Evolutionary conservation across 169 alveolate species (phyloP).

Genomic region (Eimeria praecox): DNA sequence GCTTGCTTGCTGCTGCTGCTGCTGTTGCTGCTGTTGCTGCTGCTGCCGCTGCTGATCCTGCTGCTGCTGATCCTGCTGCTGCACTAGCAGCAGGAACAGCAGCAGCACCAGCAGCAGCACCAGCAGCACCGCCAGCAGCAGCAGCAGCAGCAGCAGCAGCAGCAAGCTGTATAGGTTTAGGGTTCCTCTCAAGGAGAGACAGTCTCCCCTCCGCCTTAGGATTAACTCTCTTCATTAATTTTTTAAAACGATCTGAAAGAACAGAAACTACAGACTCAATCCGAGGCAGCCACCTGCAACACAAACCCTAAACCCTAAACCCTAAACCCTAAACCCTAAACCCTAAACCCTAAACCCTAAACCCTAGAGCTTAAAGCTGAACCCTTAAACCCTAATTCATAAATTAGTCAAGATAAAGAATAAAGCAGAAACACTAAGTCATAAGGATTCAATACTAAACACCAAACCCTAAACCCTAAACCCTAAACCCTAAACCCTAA

Average conservation of each 20-base stretch:
- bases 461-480: neutral
- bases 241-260: too few species aligned
- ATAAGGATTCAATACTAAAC: neutral
- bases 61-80: neutral
- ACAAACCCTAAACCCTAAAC: constrained; percentile 5
- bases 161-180: too few species aligned
- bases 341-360: constrained; percentile 6
- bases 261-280: too few species aligned
- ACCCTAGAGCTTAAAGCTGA: neutral
- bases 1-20: constrained; percentile 2
- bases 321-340: constrained; percentile 35
- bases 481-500: neutral
- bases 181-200: too few species aligned
- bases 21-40: neutral
- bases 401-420: too few species aligned
- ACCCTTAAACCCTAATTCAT: neutral
- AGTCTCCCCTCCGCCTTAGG: too few species aligned
- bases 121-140: too few species aligned
- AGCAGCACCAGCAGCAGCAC: too few species aligned
- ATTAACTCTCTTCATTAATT: too few species aligned
- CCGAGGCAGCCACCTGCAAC: constrained; percentile 1
- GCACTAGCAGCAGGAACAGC: neutral
- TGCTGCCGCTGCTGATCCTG: neutral
- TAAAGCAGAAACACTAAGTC: constrained; percentile 4
- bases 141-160: too few species aligned